Percentiles rank a stretch among this genome's conserved stretches.
phyloP scores from a whole-genome alignment of 345 rosid genomes.

The Rhodamnia argentea region DNA sequence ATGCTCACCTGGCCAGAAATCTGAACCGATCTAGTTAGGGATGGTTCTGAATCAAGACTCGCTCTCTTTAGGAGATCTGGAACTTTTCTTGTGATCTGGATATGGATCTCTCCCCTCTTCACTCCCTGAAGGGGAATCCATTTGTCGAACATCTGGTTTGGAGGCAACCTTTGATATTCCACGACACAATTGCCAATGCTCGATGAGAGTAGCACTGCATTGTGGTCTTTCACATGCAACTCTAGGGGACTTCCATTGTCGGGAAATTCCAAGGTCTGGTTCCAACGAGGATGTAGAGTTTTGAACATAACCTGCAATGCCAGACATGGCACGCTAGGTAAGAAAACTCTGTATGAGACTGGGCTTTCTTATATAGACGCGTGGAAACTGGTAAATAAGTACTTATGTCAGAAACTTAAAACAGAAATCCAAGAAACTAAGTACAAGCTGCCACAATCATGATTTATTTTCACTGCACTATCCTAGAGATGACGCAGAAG shows the following conservation, averaged over 20 bases:
- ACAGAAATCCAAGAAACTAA: background rate
- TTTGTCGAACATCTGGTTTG: constrained; percentile 70
- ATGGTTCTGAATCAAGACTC: constrained; percentile 45
- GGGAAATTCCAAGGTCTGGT: constrained; percentile 86
- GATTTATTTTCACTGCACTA: background rate
- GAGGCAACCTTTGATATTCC: constrained; percentile 78
- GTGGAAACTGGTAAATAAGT: background rate
- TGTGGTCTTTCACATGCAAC: constrained; percentile 85
- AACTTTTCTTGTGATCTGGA: constrained; percentile 69
- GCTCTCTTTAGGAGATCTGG: constrained; percentile 36
- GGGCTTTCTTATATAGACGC: background rate
- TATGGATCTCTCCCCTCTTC: constrained; percentile 70
- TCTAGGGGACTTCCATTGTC: constrained; percentile 67
- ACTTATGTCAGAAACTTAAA: background rate
- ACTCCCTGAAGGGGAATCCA: constrained; percentile 99
- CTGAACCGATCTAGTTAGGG: constrained; percentile 43
- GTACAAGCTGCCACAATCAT: background rate
- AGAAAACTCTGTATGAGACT: background rate
- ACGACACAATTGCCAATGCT: constrained; percentile 80
- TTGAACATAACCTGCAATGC: constrained; percentile 53
- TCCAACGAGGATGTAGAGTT: constrained; percentile 78
- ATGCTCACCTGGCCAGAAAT: constrained; percentile 41
- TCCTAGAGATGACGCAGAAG: background rate
- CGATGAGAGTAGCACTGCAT: constrained; percentile 70
- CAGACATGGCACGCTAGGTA: background rate